A percentile compares a stretch with the other conserved stretches of the same genome.
Conservation (phyloP, 345 rosid species). For the Toxicodendron radicans region DNA sequence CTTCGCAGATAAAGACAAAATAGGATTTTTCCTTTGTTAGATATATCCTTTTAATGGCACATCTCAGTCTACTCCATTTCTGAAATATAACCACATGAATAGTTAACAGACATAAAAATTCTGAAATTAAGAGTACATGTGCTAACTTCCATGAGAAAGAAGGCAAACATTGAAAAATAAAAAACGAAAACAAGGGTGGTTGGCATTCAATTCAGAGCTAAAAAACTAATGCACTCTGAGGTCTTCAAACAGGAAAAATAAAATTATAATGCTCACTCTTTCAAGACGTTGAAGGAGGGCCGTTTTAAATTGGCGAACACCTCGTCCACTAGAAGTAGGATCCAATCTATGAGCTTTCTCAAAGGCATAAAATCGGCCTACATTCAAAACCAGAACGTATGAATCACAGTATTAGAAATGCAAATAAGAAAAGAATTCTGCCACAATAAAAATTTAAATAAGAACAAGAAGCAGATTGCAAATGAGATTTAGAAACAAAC, state of each 20-base stretch:
- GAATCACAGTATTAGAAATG: not conserved
- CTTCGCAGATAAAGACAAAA: not conserved
- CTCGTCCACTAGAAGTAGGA: slow-evolving; percentile 97
- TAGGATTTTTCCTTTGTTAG: not conserved
- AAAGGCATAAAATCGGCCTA: slow-evolving; percentile 98
- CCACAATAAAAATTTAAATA: not conserved
- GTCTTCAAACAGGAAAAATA: not conserved
- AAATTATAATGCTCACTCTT: slow-evolving; percentile 49
- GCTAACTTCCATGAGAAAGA: not conserved
- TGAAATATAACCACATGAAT: not conserved
- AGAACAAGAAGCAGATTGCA: slow-evolving; percentile 6
- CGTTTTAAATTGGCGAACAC: slow-evolving; percentile 98
- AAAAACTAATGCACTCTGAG: not conserved
- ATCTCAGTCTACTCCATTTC: not conserved
- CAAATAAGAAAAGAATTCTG: not conserved
- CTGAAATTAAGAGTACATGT: not conserved
- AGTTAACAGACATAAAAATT: not conserved
- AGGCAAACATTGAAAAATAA: not conserved
- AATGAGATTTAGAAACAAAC: slow-evolving; percentile 9
- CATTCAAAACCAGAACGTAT: slow-evolving; percentile 8
- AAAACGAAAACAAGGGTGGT: no score
- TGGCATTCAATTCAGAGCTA: not conserved
- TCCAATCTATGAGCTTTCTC: slow-evolving; percentile 97
- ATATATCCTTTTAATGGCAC: not conserved
- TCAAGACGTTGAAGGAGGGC: slow-evolving; percentile 98